Conservation (phyloP, 495 filamentous ascomycete species). For the Pseudevernia furfuracea region DNA sequence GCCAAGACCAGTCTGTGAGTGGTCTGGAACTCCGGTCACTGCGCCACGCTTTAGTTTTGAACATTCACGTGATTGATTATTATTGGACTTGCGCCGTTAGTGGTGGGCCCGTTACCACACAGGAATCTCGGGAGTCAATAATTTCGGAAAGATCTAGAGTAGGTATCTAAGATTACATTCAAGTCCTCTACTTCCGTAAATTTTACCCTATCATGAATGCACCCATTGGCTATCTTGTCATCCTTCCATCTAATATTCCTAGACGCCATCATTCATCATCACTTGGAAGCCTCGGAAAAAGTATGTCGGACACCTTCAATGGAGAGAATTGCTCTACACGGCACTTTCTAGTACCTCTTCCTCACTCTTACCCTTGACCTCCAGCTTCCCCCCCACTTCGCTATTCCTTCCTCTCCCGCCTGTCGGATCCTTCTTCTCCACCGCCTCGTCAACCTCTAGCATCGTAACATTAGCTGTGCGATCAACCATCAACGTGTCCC, state of each 20-base stretch:
- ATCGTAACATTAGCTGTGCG: neutral
- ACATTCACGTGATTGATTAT: no score
- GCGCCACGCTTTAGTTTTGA: neutral
- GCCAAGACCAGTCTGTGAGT: no score
- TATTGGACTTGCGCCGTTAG: no score
- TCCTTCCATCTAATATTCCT: neutral
- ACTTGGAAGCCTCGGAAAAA: neutral
- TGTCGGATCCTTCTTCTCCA: conserved; percentile 18
- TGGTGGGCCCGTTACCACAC: no score
- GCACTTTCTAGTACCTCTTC: conserved; percentile 31
- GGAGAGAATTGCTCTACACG: conserved; percentile 22
- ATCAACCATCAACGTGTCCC: neutral
- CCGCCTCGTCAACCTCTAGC: conserved; percentile 26
- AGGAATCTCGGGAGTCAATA: no score
- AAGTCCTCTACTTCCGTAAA: neutral
- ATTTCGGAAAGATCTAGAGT: no score
- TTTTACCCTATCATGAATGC: neutral
- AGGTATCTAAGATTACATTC: no score
- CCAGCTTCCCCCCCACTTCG: conserved; percentile 16
- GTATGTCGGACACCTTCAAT: neutral
- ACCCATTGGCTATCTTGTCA: neutral
- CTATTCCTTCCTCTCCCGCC: conserved; percentile 23
- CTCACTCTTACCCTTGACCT: conserved; percentile 12
- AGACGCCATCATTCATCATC: neutral
- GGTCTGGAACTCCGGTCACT: no score